Evolutionary conservation across 2,329 filamentous ascomycete genomes (phyloP).

Genomic region (Helicocarpus griseus): DNA sequence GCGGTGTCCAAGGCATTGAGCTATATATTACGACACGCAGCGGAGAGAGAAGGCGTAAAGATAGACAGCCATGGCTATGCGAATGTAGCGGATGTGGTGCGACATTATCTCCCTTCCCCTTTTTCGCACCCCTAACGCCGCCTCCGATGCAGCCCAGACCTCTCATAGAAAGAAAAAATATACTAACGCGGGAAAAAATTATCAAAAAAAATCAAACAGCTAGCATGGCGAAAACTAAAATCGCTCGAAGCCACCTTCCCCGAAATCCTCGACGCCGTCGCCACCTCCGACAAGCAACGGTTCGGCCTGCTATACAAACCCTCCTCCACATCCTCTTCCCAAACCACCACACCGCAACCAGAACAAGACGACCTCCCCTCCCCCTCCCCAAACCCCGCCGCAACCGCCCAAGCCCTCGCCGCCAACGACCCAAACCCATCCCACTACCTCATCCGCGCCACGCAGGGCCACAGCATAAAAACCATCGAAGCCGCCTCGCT

Average conservation of each 20-base stretch:
- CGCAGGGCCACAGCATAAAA: conserved; percentile 85
- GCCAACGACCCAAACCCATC: conserved; percentile 41
- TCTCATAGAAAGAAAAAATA: neutral
- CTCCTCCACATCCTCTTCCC: conserved; percentile 12
- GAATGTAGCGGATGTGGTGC: conserved; percentile 49
- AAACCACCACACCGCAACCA: conserved; percentile 14
- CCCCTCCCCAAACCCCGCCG: conserved; percentile 14
- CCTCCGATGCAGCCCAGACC: neutral
- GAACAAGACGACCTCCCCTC: neutral
- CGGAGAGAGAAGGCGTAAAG: conserved; percentile 49
- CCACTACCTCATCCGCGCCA: conserved; percentile 82
- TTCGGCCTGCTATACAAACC: conserved; percentile 62
- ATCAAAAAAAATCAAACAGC: conserved; percentile 24
- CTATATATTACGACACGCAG: conserved; percentile 50
- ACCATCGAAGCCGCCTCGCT: conserved; percentile 59
- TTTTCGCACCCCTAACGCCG: neutral
- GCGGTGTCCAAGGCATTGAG: conserved; percentile 34
- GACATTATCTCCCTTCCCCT: conserved; percentile 18
- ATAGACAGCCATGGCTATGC: conserved; percentile 52
- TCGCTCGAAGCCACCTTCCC: conserved; percentile 62
- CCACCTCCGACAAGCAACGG: conserved; percentile 78
- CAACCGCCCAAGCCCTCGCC: conserved; percentile 28
- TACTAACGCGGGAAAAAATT: neutral
- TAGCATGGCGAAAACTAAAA: conserved; percentile 52
- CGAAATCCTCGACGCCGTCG: conserved; percentile 62